A percentile compares a stretch with the other conserved stretches of the same genome.
These are phyloP conservation scores for Albatrellus ellisii DNA, from an alignment of 768 basidiomycete species.

Conservation along the genomic window DNA sequence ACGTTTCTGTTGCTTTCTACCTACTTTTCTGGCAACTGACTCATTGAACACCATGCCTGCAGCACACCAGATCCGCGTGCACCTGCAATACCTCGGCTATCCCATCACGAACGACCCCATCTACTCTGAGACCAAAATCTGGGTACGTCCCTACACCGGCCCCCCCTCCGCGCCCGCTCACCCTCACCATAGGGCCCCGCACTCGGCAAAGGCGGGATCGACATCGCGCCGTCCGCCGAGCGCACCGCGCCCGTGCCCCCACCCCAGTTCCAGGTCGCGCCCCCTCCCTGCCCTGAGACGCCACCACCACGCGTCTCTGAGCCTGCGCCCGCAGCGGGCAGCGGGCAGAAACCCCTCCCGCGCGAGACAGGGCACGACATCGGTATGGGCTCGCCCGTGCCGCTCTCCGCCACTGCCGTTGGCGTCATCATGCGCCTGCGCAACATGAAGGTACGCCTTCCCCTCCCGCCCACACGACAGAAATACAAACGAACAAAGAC, in stretches of 20 bases:
- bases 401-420: constrained; percentile 64
- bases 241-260: constrained; percentile 50
- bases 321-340: background rate
- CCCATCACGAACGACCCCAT: constrained; percentile 94
- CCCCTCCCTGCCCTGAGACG: background rate
- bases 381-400: constrained; percentile 78
- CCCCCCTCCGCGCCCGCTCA: background rate
- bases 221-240: constrained; percentile 53
- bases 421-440: constrained; percentile 66
- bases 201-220: constrained; percentile 71
- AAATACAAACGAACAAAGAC: background rate
- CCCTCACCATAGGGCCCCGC: background rate
- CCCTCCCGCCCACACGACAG: background rate
- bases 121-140: constrained; percentile 70
- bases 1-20: constrained; percentile 21
- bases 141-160: constrained; percentile 33
- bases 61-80: constrained; percentile 98
- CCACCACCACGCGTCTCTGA: background rate
- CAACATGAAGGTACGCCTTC: constrained; percentile 60
- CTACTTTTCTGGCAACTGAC: background rate
- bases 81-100: constrained; percentile 87
- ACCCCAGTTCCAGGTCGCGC: constrained; percentile 16
- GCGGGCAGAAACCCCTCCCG: constrained; percentile 40
- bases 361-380: constrained; percentile 82
- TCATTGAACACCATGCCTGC: background rate